These are phyloP conservation scores for Bocquillonia castaneifolia DNA, from an alignment of 441 rosid genomes.

Conservation along the genomic window DNA sequence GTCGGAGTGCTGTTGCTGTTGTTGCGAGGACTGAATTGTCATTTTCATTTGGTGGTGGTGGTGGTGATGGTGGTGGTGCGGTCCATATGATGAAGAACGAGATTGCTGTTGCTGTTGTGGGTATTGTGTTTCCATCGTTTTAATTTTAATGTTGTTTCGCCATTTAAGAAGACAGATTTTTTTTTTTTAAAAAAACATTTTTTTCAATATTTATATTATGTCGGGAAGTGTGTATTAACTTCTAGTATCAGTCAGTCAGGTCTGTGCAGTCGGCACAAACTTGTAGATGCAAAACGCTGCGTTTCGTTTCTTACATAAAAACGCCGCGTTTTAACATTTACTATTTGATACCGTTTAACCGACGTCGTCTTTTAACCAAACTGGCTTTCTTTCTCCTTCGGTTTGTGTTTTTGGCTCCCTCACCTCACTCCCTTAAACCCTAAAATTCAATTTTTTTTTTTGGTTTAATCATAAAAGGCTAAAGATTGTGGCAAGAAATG, in stretches of 20 bases:
- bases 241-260: not conserved
- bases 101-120: conserved; percentile 27
- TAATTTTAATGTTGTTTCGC: not conserved
- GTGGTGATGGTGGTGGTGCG: too few relatives aligned
- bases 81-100: conserved; percentile 45
- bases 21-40: conserved; percentile 46
- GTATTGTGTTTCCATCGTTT: not conserved
- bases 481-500: not conserved
- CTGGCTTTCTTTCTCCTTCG: not conserved
- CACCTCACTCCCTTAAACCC: conserved; percentile 5
- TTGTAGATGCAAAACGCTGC: conserved; percentile 17
- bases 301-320: too few relatives aligned
- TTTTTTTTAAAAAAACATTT: not conserved
- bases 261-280: not conserved
- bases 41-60: conserved; percentile 37
- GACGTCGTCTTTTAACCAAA: not conserved
- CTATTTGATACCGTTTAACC: not conserved
- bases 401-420: not conserved
- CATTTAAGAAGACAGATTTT: not conserved
- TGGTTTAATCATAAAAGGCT: not conserved
- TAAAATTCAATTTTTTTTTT: not conserved
- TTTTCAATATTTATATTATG: too few relatives aligned
- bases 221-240: not conserved
- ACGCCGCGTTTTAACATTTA: not conserved
- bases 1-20: too few relatives aligned